Percentiles rank a stretch among this genome's conserved stretches.
These are phyloP conservation scores for Xylaria curta DNA, from an alignment of 495 filamentous ascomycete species.

Conservation along the genomic window DNA sequence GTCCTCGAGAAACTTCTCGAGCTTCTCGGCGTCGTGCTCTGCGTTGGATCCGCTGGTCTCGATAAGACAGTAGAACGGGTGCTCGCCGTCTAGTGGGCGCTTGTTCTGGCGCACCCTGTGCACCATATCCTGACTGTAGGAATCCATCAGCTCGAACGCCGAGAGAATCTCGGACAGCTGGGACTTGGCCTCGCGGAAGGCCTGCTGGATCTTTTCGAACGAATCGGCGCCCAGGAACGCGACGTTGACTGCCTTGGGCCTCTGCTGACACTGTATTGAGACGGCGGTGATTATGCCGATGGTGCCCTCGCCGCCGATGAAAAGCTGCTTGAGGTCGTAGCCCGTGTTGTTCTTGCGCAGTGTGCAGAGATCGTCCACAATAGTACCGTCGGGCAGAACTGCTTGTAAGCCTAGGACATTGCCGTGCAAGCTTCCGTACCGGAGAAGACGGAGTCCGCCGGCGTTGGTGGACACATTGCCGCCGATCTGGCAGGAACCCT, in stretches of 20 bases:
- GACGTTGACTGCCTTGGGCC: conserved; percentile 83
- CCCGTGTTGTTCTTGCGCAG: conserved; percentile 97
- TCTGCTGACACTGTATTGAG: conserved; percentile 86
- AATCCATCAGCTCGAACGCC: conserved; percentile 97
- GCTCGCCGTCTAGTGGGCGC: conserved; percentile 76
- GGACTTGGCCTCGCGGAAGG: conserved; percentile 85
- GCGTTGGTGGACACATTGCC: conserved; percentile 99
- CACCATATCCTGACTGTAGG: conserved; percentile 76
- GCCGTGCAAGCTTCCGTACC: conserved; percentile 94
- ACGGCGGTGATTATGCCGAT: conserved; percentile 92
- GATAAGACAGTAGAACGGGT: conserved; percentile 95
- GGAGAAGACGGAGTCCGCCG: conserved; percentile 84
- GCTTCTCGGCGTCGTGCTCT: conserved; percentile 90
- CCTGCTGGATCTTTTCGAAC: conserved; percentile 82
- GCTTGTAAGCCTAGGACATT: conserved; percentile 91
- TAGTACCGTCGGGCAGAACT: conserved; percentile 88
- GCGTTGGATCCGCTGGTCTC: conserved; percentile 94
- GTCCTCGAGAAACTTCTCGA: conserved; percentile 84
- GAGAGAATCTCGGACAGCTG: conserved; percentile 94
- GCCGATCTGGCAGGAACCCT: conserved; percentile 96
- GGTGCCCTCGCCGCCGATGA: conserved; percentile 93
- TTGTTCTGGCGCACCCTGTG: conserved; percentile 75
- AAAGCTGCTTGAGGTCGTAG: conserved; percentile 96
- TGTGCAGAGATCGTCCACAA: conserved; percentile 84
- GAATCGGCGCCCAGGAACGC: conserved; percentile 86